Evolutionary conservation across 108 stramenopile species (phyloP), one percentile per base, ranked within the genome.

Genomic region (Skeletonema costatum): DNA sequence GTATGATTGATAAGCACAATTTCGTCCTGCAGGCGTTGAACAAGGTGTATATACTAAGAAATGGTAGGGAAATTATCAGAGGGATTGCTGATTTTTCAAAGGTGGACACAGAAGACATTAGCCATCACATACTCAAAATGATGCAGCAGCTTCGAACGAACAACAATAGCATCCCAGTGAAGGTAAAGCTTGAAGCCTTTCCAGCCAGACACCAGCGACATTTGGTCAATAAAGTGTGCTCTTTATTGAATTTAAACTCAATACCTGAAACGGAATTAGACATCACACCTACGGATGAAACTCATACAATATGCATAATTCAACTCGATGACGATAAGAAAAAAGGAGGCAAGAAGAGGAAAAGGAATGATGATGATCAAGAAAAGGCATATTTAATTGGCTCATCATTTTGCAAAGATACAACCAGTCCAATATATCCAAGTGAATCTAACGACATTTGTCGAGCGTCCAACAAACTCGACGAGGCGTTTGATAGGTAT

Each of bases 401-500:
- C 0, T 64, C 65, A 2, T 21, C 67, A 7, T 32, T 70, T 4
- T 29, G 64, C 35, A 60, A 70, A n/a, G 32, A 60, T n/a, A 44
- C 29, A 33, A 39, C 35, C 13, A 25, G n/a, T 19, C 38, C 53
- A 16, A 36, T 46, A 46, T 46, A 46, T 46, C 44, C 44, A 46
- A 46, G 44, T 46, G 4, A 46, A 3, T 46, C 68, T 17, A 48
- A 39, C 50, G 62, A 73, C 2, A 81, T 88, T 68, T 89, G 79
- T 31, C 59, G 90, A 38, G 87, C 90, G 4, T 89, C 80, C 70
- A 71, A 73, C 64, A 91, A 91, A 42, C 61, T 91, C 5, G 51
- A 80, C 42, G 90, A 91, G 68, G 90, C 88, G 2, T 77, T 86
- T 73, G 85, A 87, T 35, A 76, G 88, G 39, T 91, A 91, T 71